phyloP scores from a whole-genome alignment of 2,329 filamentous ascomycete genomes.

The Trichoderma sp. region DNA sequence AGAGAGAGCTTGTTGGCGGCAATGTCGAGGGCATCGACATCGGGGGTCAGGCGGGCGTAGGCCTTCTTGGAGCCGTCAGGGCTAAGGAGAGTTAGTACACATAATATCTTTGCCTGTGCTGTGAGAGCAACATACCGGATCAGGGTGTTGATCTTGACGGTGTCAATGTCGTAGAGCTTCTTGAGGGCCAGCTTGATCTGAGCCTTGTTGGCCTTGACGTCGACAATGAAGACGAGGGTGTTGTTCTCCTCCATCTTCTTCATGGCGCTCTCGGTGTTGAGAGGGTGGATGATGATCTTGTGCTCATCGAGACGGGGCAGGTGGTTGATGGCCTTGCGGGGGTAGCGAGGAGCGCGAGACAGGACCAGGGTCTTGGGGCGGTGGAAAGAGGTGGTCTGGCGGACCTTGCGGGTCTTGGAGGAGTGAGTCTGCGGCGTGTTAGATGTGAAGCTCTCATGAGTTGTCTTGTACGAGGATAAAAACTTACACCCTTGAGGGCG shows the following conservation, averaged over 20 bases:
- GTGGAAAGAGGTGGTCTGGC: constrained; percentile 94
- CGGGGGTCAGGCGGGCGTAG: constrained; percentile 89
- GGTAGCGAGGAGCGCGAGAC: constrained; percentile 91
- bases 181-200: constrained; percentile 98
- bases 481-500: constrained; percentile 82
- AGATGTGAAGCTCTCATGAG: background rate
- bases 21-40: constrained; percentile 98
- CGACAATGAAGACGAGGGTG: constrained; percentile 96
- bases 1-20: constrained; percentile 98
- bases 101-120: too few species aligned
- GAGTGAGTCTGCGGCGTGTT: constrained; percentile 48
- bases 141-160: constrained; percentile 98
- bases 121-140: constrained; percentile 68
- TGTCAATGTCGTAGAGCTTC: constrained; percentile 99
- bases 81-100: constrained; percentile 48
- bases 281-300: constrained; percentile 96
- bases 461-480: too few species aligned
- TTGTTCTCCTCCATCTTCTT: constrained; percentile 99
- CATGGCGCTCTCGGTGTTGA: constrained; percentile 99
- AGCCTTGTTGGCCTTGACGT: constrained; percentile 98
- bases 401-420: constrained; percentile 91
- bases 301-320: constrained; percentile 91
- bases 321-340: constrained; percentile 90
- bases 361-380: constrained; percentile 94
- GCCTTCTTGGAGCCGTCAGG: constrained; percentile 99